Evolutionary conservation across 441 rosid genomes (phyloP).

Genomic region (Arabidopsis hybrid): DNA sequence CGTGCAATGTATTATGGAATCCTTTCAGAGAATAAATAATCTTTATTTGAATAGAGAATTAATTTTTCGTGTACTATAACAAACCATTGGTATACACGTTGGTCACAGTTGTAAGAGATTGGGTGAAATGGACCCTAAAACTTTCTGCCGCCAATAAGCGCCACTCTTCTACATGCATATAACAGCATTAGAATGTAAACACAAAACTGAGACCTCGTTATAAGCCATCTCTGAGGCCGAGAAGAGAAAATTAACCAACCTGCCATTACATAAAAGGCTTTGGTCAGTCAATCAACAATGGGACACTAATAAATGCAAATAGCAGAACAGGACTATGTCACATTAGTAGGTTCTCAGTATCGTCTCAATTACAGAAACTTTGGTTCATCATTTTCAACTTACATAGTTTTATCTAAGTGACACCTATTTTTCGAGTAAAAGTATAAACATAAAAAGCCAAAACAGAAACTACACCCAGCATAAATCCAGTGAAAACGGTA

Average conservation of each 20-base stretch:
- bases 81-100: slow-evolving; percentile 37
- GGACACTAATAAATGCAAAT: slow-evolving; percentile 6
- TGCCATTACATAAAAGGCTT: slow-evolving; percentile 39
- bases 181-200: slow-evolving; percentile 26
- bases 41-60: slow-evolving; percentile 26
- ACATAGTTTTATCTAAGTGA: slow-evolving; percentile 8
- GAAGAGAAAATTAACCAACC: slow-evolving; percentile 41
- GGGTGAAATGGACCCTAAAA: slow-evolving; percentile 38
- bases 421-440: slow-evolving; percentile 12
- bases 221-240: slow-evolving; percentile 37
- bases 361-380: slow-evolving; percentile 7
- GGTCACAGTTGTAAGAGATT: slow-evolving; percentile 37
- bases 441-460: slow-evolving; percentile 15
- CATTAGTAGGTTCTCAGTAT: slow-evolving; percentile 7
- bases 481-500: not conserved
- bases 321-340: slow-evolving; percentile 10
- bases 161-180: slow-evolving; percentile 49
- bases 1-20: slow-evolving; percentile 8
- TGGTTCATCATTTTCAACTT: slow-evolving; percentile 13
- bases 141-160: slow-evolving; percentile 45
- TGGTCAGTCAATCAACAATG: slow-evolving; percentile 29
- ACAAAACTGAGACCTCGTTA: slow-evolving; percentile 39
- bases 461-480: slow-evolving; percentile 9
- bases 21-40: slow-evolving; percentile 17
- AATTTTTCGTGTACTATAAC: slow-evolving; percentile 29